phyloP scores from a whole-genome alignment of 2,329 filamentous ascomycete species.

The Aspergillus niger region DNA sequence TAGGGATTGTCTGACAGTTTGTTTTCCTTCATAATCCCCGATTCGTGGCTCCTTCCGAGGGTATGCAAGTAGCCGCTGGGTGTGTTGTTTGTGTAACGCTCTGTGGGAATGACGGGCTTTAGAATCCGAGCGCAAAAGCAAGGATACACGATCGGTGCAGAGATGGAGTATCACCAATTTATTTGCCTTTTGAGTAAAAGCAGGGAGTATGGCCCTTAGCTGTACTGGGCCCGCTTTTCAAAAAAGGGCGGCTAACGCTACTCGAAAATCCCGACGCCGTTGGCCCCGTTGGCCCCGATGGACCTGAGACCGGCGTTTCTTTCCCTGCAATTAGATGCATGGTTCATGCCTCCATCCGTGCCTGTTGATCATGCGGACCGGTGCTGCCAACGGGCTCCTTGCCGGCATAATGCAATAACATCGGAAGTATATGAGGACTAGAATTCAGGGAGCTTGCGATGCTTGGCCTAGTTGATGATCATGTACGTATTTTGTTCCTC shows the following conservation, averaged over 20 bases:
- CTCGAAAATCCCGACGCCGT: background rate
- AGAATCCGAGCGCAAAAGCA: background rate
- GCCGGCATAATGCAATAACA: constrained; percentile 9
- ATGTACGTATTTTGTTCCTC: background rate
- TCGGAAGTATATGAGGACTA: background rate
- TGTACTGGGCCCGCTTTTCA: background rate
- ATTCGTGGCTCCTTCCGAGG: constrained; percentile 23
- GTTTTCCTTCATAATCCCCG: constrained; percentile 19
- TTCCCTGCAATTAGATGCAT: constrained; percentile 1
- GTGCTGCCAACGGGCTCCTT: constrained; percentile 18
- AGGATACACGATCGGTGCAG: background rate
- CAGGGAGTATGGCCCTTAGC: background rate
- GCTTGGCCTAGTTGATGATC: background rate
- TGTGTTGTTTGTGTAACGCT: constrained; percentile 28
- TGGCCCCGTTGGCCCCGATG: background rate
- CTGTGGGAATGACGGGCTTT: constrained; percentile 7
- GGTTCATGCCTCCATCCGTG: constrained; percentile 10
- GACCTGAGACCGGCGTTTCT: background rate
- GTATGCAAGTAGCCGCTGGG: constrained; percentile 26
- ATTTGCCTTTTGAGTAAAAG: background rate
- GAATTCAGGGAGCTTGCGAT: background rate
- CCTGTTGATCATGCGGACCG: constrained; percentile 12
- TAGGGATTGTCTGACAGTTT: constrained; percentile 10
- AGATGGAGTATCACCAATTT: background rate
- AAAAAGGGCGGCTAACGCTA: background rate